Conservation (phyloP, 805 yeast genomes). For the Priceomyces fermenticarens region DNA sequence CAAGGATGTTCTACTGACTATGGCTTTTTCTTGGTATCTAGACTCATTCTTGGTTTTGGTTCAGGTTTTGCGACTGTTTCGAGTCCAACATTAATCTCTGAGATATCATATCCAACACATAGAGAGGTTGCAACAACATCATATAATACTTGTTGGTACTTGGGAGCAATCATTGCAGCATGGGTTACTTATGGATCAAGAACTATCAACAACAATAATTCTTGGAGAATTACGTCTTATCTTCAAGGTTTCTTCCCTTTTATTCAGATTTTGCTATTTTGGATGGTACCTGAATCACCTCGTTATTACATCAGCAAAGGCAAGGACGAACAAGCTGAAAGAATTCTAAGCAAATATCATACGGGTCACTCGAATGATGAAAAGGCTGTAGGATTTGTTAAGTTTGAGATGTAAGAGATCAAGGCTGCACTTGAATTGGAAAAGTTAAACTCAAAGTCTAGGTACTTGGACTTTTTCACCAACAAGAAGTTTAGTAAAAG, state of each 20-base stretch:
- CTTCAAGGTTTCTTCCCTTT: slow-evolving; percentile 49
- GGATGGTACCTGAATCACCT: slow-evolving; percentile 49
- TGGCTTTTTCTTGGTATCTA: slow-evolving; percentile 40
- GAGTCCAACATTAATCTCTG: slow-evolving; percentile 49
- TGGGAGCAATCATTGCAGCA: slow-evolving; percentile 54
- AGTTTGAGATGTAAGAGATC: slow-evolving; percentile 40
- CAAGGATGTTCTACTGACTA: slow-evolving; percentile 36
- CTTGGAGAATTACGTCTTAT: slow-evolving; percentile 56
- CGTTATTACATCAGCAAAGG: slow-evolving; percentile 42
- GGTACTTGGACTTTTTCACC: slow-evolving; percentile 36
- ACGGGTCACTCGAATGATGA: slow-evolving; percentile 36
- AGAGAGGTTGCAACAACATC: slow-evolving; percentile 42
- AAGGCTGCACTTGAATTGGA: slow-evolving; percentile 40
- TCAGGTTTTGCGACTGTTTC: slow-evolving; percentile 38
- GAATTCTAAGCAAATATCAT: slow-evolving; percentile 37
- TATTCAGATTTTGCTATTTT: slow-evolving; percentile 33
- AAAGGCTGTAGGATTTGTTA: slow-evolving; percentile 23
- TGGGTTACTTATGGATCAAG: slow-evolving; percentile 50
- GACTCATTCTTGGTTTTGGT: slow-evolving; percentile 51
- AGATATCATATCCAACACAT: slow-evolving; percentile 47
- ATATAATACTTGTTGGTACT: slow-evolving; percentile 51
- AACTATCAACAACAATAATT: slow-evolving; percentile 25
- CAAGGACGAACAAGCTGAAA: slow-evolving; percentile 40
- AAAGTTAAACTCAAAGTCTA: slow-evolving; percentile 26
- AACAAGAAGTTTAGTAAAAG: slow-evolving; percentile 42